Base-by-base conservation (phyloP, 2,329 filamentous ascomycete species). In the Simplicillium aogashimaense region DNA sequence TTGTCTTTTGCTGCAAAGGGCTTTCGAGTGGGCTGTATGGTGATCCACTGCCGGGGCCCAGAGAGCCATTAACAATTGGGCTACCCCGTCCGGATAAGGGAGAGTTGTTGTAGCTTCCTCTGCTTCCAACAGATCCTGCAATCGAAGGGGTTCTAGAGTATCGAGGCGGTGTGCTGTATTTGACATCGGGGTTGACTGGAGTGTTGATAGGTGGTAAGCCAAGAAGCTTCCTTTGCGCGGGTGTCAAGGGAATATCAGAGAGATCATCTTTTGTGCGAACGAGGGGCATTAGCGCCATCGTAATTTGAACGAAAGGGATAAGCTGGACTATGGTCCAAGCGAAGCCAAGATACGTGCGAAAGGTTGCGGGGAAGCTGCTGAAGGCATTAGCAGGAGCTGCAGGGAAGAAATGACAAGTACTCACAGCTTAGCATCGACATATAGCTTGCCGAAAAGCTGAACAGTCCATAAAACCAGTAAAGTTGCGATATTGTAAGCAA, bases 191-290 rank as follows among this genome's bases (percentile, higher is more conserved):
- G 0, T 81, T 83, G 0, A 83, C 74, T 3, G 75, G 67, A 2
- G 66, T 62, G 3, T 72, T 70, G 43, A 72, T 76, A 3, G 86
- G 81, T 31, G 82, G 75, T 3, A 98, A 76, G 36, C 88, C 89
- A 38, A 98, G 77, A 12, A 95, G 74, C 47, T 81, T 74, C 45
- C 90, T 83, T 66, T 97, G 92, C 34, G 58, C 55, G 25, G 55
- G 46, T 10, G 90, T 95, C 49, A 98, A 74, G 45, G 90, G 80
- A 38, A 98, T 94, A 59, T 98, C 92, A 59, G 80, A 70, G 47
- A 95, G 74, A 46, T 88, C 75, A 59, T 97, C 92, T 50, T 71
- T 72, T 34, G 74, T 70, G 47, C 81, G 76, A 52, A 87, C 62
- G 11, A 95, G 72, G 3, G 90, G 92, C 35, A 78, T 67, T 42